Evolutionary conservation across 73 alveolate genomes (phyloP), one percentile per base, ranked within the genome.

Genomic region (Uronychia binucleata): DNA sequence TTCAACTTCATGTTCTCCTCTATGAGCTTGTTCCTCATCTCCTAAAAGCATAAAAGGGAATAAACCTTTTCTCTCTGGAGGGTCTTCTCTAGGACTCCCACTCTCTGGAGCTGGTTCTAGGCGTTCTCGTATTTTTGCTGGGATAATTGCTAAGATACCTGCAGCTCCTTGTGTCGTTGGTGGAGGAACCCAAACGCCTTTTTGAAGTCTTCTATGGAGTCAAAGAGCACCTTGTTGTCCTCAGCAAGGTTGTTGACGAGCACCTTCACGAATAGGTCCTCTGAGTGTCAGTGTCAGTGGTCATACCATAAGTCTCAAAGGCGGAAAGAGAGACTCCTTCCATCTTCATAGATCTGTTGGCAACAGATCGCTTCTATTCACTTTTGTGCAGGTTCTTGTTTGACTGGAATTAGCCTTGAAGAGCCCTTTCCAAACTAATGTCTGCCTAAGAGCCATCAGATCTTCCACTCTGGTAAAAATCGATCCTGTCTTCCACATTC

Each of bases 271-370:
- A 85, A 85, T 14, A 85, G 57, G 13, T 75, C 33, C n/a, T 85
- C 67, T n/a, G n/a, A n/a, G n/a, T 46, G 67, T 19, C 19, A 19
- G 5, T 46, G 19, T 46, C 19, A 46, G 19, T 11, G 67, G 67
- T 11, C 19, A 46, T 46, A 46, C 67, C 91, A 85, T 85, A 85
- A 27, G 91, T 85, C 34, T 85, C 91, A 77, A 85, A 85, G 26
- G 91, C 81, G 25, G 90, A 11, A 5, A 46, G 67, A n/a, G n/a
- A n/a, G n/a, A n/a, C n/a, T n/a, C n/a, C n/a, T n/a, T n/a, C n/a
- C n/a, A n/a, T n/a, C n/a, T n/a, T n/a, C n/a, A n/a, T n/a, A n/a
- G n/a, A n/a, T n/a, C n/a, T n/a, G n/a, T n/a, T n/a, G n/a, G n/a
- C n/a, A n/a, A n/a, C n/a, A n/a, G n/a, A n/a, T n/a, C n/a, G n/a